Conservation (phyloP, 306 rosid genomes). For the Elaeagnus macrophylla region DNA sequence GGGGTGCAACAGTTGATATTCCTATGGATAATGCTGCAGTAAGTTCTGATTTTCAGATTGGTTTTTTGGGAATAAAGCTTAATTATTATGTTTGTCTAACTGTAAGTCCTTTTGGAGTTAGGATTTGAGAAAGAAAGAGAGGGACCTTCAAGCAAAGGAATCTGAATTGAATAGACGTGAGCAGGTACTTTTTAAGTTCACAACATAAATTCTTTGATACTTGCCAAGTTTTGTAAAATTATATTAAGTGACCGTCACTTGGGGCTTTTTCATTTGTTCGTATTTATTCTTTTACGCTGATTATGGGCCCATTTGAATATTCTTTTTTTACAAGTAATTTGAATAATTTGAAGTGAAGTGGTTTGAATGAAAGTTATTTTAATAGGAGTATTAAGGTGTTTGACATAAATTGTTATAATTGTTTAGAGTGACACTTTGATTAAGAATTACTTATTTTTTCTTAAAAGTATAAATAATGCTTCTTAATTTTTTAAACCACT, state of each 20-base stretch:
- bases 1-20: conserved; percentile 61
- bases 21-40: conserved; percentile 72
- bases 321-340: too few species aligned
- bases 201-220: conserved; percentile 3
- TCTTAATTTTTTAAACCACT: too few species aligned
- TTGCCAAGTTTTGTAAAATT: not conserved
- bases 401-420: too few species aligned
- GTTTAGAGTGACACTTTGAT: too few species aligned
- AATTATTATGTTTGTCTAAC: conserved; percentile 15
- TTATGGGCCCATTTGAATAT: too few species aligned
- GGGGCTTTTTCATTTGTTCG: too few species aligned
- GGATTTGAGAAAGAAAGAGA: conserved; percentile 90
- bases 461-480: too few species aligned
- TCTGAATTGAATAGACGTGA: conserved; percentile 81
- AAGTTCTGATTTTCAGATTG: conserved; percentile 15
- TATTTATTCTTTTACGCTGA: too few species aligned
- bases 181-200: conserved; percentile 39
- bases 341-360: too few species aligned
- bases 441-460: too few species aligned
- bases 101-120: conserved; percentile 22
- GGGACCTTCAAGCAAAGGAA: conserved; percentile 97
- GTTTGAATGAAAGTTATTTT: too few species aligned
- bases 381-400: too few species aligned
- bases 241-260: not conserved
- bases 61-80: conserved; percentile 1